phyloP scores from a whole-genome alignment of 164 flowering plant species.

The Aristolochia contorta region DNA sequence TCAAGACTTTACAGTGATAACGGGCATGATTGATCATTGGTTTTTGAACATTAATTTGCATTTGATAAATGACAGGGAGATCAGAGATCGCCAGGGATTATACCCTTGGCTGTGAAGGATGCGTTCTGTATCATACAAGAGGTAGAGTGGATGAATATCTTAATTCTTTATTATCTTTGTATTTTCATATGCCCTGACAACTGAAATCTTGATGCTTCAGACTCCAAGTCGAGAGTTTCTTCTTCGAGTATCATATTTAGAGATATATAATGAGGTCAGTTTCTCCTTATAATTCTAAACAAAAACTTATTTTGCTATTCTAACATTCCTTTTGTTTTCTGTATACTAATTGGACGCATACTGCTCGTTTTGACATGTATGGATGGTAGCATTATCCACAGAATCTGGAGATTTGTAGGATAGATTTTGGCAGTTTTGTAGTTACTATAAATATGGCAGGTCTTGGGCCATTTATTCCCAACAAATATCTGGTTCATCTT shows the following conservation, averaged over 20 bases:
- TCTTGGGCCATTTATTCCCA: too few relatives aligned
- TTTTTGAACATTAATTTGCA: not conserved
- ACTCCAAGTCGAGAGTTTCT: conserved; percentile 92
- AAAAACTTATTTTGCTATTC: not conserved
- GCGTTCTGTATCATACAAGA: conserved; percentile 94
- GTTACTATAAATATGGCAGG: too few relatives aligned
- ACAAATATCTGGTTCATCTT: too few relatives aligned
- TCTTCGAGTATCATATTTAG: conserved; percentile 90
- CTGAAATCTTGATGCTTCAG: conserved; percentile 24
- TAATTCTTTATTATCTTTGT: not conserved
- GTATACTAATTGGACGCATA: too few relatives aligned
- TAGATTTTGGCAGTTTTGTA: too few relatives aligned
- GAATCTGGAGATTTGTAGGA: too few relatives aligned
- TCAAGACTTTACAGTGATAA: too few relatives aligned
- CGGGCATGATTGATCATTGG: not conserved
- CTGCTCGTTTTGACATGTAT: too few relatives aligned
- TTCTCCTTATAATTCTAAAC: not conserved
- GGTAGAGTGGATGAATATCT: conserved; percentile 30
- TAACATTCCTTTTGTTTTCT: not conserved
- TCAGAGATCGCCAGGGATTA: conserved; percentile 96
- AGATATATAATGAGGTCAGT: conserved; percentile 92
- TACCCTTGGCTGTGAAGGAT: conserved; percentile 95
- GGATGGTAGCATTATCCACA: too few relatives aligned
- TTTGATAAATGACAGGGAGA: conserved; percentile 56
- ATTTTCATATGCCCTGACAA: not conserved